Base-by-base conservation (phyloP, 345 rosid species). In the Acer negundo region DNA sequence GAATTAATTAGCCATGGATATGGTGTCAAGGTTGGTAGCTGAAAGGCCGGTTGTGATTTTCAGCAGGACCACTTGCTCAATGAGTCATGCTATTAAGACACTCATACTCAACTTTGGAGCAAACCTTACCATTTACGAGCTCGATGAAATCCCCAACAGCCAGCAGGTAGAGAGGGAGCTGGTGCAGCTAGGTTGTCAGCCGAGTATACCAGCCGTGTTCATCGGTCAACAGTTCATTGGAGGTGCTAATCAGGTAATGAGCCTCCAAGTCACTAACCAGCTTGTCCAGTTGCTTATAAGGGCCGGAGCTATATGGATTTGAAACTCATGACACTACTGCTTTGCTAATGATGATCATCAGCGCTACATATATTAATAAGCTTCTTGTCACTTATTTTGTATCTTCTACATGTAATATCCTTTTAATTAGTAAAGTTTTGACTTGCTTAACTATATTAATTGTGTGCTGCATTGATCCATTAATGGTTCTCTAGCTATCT, bases 31-130 rank as follows among this genome's bases (percentile, higher is more conserved):
- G 42, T 66, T 92, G 87, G 90, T 93, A 26, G 87, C 67, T n/a
- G 95, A 89, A 31, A 88, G 82, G 83, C 89, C 99, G 1, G 93
- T 90, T 80, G 98, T 95, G 87, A 83, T 95, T 15, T 95, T 93
- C 80, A 95, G 93, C 93, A 88, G 80, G 88, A 92, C 88, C 85
- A 75, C 81, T 22, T 92, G 97, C 66, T 85, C 87, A 85, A 93
- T 90, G 92, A 84, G 96, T 83, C 93, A 95, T 72, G 82, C 94
- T 2, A 87, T 93, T 67, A 90, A 87, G 85, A 55, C 89, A n/a
- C 90, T 95, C 17, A 85, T 95, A 62, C 55, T 79, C 13, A 85
- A 95, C 40, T 92, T 85, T n/a, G 98, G 98, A 4, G 98, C 94
- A 0, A 92, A 93, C 67, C 86, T 87, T 10, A 93, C 89, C 0